phyloP scores from a whole-genome alignment of 1,284 basidiomycete genomes.

The Rhodotorula mucilaginosa region DNA sequence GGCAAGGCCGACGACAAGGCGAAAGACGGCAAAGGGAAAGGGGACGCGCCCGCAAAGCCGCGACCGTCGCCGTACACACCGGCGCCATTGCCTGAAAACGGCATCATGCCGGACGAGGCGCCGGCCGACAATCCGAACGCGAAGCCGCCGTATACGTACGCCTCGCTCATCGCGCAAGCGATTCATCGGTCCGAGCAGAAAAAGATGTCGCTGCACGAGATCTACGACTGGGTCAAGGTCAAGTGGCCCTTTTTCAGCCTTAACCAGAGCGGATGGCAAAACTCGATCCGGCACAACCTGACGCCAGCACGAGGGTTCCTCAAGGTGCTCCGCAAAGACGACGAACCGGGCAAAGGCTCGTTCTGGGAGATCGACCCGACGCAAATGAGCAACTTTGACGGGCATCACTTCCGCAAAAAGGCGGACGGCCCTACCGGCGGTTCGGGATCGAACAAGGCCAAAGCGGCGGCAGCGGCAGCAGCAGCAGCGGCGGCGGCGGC shows the following conservation, averaged over 20 bases:
- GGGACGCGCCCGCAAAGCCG: conserved; percentile 8
- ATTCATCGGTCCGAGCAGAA: conserved; percentile 18
- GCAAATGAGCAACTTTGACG: conserved; percentile 35
- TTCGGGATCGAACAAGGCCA: conserved; percentile 3
- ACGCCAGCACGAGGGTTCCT: conserved; percentile 41
- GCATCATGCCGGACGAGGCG: conserved; percentile 13
- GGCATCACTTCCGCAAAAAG: conserved; percentile 34
- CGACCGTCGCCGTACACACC: conserved; percentile 31
- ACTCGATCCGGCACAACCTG: conserved; percentile 43
- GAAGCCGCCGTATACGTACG: conserved; percentile 45
- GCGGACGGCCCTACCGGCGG: background rate
- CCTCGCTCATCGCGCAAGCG: conserved; percentile 44
- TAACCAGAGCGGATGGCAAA: conserved; percentile 40
- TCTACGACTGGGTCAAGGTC: conserved; percentile 41
- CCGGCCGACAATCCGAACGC: conserved; percentile 19
- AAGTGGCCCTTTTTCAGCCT: conserved; percentile 43
- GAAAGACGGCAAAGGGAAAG: background rate
- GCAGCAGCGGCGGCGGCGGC: background rate
- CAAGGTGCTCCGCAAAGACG: conserved; percentile 29
- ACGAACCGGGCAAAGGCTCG: conserved; percentile 33
- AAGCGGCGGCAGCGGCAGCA: background rate
- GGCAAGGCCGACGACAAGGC: background rate
- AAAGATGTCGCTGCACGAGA: conserved; percentile 37
- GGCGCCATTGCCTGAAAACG: conserved; percentile 17
- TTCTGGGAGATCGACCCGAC: conserved; percentile 39